phyloP scores from a whole-genome alignment of 1,284 basidiomycete genomes.

The Ustilago sp. region DNA sequence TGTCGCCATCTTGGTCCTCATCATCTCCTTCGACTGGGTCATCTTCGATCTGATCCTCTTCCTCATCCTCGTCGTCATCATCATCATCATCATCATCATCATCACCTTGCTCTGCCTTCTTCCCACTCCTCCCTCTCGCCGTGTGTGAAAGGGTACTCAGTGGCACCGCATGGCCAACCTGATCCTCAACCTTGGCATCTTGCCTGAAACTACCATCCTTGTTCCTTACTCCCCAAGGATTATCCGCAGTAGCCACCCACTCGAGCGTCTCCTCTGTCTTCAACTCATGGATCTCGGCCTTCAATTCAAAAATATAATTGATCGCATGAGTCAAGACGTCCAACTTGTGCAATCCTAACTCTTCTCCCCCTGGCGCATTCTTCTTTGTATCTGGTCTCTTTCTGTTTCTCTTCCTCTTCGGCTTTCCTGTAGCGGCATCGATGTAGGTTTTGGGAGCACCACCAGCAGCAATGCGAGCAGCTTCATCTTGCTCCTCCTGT shows the following conservation, averaged over 20 bases:
- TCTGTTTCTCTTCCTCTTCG: conserved; percentile 58
- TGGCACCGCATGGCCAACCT: conserved; percentile 18
- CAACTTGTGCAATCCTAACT: conserved; percentile 62
- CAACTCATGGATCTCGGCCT: conserved; percentile 55
- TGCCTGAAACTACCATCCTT: conserved; percentile 28
- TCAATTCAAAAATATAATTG: conserved; percentile 64
- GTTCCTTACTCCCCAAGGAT: conserved; percentile 39
- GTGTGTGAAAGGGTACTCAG: conserved; percentile 9
- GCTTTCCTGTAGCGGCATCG: conserved; percentile 54
- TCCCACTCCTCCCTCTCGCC: background rate
- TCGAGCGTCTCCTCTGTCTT: conserved; percentile 41
- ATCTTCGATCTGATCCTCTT: conserved; percentile 37
- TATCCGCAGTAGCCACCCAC: conserved; percentile 46
- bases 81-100: conserved; percentile 24
- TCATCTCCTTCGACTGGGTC: conserved; percentile 27
- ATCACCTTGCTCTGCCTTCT: background rate
- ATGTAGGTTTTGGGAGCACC: conserved; percentile 49
- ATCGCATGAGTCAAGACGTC: conserved; percentile 64
- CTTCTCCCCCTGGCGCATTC: conserved; percentile 43
- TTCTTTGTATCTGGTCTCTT: conserved; percentile 50
- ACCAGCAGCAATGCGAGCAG: conserved; percentile 43
- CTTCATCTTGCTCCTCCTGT: conserved; percentile 56
- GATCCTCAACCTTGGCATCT: conserved; percentile 44
- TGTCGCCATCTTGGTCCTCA: conserved; percentile 25
- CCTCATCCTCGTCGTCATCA: conserved; percentile 28